Conservation (phyloP, 176 grass and related monocot genomes). For the Aegilops sharonensis region DNA sequence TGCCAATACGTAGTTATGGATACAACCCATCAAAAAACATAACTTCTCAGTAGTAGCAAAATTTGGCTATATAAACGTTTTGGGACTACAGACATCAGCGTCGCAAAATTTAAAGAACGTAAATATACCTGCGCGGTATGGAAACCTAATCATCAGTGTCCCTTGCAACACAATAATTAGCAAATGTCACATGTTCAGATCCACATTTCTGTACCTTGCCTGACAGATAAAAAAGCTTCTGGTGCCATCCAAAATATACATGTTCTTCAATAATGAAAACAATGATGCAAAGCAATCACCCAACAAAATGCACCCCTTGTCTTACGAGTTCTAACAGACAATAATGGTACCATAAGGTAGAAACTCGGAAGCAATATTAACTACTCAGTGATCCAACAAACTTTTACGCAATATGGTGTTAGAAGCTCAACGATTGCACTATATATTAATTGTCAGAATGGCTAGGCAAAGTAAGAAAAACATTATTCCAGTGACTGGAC, state of each 20-base stretch:
- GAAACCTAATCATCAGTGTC: background rate
- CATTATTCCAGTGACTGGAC: background rate
- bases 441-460: background rate
- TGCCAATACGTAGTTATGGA: background rate
- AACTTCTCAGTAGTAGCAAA: background rate
- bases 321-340: background rate
- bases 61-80: background rate
- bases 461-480: background rate
- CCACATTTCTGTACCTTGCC: background rate
- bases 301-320: background rate
- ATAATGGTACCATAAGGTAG: background rate
- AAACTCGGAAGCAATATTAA: background rate
- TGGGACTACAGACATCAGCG: background rate
- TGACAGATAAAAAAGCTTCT: background rate
- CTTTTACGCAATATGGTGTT: too few species aligned
- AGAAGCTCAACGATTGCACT: background rate
- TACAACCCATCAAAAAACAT: background rate
- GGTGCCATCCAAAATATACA: background rate
- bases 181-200: background rate
- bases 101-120: background rate
- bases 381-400: too few species aligned
- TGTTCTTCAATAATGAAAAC: background rate
- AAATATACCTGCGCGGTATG: background rate
- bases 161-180: background rate
- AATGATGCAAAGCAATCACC: background rate